Conservation (phyloP, 208 protist species). For the Entamoeba dispar region DNA sequence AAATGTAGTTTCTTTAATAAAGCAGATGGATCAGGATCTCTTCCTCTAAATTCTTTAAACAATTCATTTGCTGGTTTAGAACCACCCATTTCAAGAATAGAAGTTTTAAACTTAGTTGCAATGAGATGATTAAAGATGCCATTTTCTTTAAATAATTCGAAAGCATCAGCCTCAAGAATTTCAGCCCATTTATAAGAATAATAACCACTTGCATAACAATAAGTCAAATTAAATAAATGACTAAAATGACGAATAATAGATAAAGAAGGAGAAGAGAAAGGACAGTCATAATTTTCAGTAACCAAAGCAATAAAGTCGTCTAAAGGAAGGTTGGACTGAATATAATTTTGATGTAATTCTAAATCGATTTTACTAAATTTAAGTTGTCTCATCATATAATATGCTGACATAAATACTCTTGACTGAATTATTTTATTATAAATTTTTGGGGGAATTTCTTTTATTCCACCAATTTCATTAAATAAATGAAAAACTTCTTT, state of each 20-base stretch:
- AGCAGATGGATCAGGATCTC: background rate
- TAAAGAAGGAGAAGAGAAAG: background rate
- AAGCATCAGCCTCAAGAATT: background rate
- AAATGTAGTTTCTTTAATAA: background rate
- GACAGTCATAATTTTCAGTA: background rate
- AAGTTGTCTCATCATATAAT: background rate
- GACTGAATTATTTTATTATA: background rate
- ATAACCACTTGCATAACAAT: background rate
- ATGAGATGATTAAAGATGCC: background rate
- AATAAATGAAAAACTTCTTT: background rate
- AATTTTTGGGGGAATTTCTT: background rate
- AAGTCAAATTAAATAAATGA: background rate
- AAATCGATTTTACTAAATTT: background rate
- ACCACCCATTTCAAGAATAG: background rate
- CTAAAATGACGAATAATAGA: background rate
- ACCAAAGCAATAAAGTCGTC: background rate
- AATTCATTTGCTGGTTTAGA: background rate
- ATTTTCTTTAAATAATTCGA: background rate
- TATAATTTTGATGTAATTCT: background rate
- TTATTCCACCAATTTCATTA: background rate
- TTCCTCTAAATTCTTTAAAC: background rate
- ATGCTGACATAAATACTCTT: background rate
- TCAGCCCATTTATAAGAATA: slow-evolving; percentile 2
- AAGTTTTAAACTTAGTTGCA: background rate
- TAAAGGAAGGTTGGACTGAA: background rate